Percentiles rank a stretch among this genome's conserved stretches.
These are phyloP conservation scores for Bipolaris cookei DNA, from an alignment of 2,329 filamentous ascomycete species.

Conservation along the genomic window DNA sequence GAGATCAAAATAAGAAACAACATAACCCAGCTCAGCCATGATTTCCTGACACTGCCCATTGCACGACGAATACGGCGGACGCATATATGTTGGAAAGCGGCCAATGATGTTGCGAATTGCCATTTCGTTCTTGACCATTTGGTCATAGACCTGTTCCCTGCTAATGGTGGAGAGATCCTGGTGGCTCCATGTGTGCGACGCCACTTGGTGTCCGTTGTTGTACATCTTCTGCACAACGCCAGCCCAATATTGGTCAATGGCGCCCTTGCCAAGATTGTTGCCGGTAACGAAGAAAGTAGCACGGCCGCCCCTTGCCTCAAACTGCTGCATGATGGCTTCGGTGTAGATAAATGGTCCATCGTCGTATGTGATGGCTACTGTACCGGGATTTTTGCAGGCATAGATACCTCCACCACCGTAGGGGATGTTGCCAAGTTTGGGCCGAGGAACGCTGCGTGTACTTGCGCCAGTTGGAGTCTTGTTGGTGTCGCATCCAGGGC, in stretches of 20 bases:
- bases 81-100: conserved; percentile 63
- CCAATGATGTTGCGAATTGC: conserved; percentile 62
- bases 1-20: conserved; percentile 65
- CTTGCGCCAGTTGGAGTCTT: conserved; percentile 60
- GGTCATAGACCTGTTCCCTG: conserved; percentile 53
- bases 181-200: conserved; percentile 65
- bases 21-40: conserved; percentile 59
- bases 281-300: conserved; percentile 72
- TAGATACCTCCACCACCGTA: conserved; percentile 66
- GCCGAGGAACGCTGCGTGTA: conserved; percentile 59
- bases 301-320: conserved; percentile 64
- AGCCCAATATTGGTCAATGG: conserved; percentile 61
- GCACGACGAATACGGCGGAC: conserved; percentile 58
- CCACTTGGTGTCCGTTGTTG: conserved; percentile 65
- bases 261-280: conserved; percentile 62
- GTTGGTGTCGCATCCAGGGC: conserved; percentile 61
- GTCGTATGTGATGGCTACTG: conserved; percentile 71
- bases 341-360: conserved; percentile 70
- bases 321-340: conserved; percentile 63
- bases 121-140: conserved; percentile 62
- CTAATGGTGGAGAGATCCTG: conserved; percentile 55
- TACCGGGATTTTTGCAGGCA: conserved; percentile 59
- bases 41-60: conserved; percentile 48
- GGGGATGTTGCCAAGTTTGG: conserved; percentile 59
- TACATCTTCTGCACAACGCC: conserved; percentile 62